A percentile compares a stretch with the other conserved stretches of the same genome.
These are phyloP conservation scores for Taiwanofungus camphoratus DNA, from an alignment of 1,284 basidiomycete species.

Conservation along the genomic window DNA sequence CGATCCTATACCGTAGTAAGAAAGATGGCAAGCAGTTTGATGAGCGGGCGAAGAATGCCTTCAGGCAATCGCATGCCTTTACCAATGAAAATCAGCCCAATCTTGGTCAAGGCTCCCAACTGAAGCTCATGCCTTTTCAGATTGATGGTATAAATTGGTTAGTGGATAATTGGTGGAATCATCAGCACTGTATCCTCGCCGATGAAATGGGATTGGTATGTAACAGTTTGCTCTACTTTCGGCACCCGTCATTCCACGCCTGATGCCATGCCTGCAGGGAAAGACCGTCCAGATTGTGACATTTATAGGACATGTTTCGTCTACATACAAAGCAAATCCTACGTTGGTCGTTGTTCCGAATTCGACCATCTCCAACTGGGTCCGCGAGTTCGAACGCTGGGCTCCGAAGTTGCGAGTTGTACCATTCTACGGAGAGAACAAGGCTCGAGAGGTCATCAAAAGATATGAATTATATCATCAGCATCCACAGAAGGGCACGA, in stretches of 20 bases:
- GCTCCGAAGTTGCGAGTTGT: slow-evolving; percentile 77
- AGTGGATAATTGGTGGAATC: slow-evolving; percentile 82
- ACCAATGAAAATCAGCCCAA: slow-evolving; percentile 47
- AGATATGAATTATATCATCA: slow-evolving; percentile 77
- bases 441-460: slow-evolving; percentile 77
- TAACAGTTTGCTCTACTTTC: slow-evolving; percentile 8
- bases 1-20: slow-evolving; percentile 46
- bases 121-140: slow-evolving; percentile 84
- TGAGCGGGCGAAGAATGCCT: slow-evolving; percentile 42
- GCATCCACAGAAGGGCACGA: slow-evolving; percentile 32
- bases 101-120: slow-evolving; percentile 54
- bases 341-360: slow-evolving; percentile 92
- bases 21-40: slow-evolving; percentile 37
- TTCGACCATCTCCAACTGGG: slow-evolving; percentile 86
- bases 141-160: slow-evolving; percentile 94
- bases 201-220: slow-evolving; percentile 94
- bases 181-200: slow-evolving; percentile 89
- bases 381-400: slow-evolving; percentile 90
- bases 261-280: slow-evolving; percentile 42
- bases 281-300: slow-evolving; percentile 93
- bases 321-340: slow-evolving; percentile 61
- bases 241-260: slow-evolving; percentile 1
- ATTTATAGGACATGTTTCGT: slow-evolving; percentile 76
- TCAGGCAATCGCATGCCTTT: slow-evolving; percentile 38
- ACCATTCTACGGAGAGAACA: slow-evolving; percentile 76